Percentiles rank a stretch among this genome's conserved stretches.
Conservation (phyloP, 2,329 filamentous ascomycete species). For the Hymenoscyphus fraxineus region DNA sequence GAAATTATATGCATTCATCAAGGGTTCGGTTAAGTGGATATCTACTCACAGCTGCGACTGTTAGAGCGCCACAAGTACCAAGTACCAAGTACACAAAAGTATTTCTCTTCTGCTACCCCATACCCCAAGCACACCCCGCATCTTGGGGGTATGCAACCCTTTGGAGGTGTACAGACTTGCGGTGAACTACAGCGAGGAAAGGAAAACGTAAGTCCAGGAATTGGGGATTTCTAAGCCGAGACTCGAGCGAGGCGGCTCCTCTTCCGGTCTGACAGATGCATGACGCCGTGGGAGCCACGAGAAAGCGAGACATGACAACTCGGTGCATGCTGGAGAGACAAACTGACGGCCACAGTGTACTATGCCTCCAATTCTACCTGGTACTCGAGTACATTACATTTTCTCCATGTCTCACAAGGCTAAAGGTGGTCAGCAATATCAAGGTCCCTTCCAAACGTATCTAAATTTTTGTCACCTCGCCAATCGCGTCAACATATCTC, state of each 20-base stretch:
- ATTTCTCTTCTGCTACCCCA: neutral
- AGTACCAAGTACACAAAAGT: neutral
- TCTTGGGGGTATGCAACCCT: neutral
- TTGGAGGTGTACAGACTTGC: neutral
- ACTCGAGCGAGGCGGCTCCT: neutral
- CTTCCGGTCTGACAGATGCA: conserved; percentile 1
- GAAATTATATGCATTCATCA: neutral
- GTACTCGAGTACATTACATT: neutral
- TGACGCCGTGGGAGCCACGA: neutral
- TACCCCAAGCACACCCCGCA: neutral
- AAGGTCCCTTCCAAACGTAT: neutral
- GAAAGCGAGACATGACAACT: neutral
- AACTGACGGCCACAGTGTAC: neutral
- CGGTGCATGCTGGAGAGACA: neutral
- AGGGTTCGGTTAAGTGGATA: neutral
- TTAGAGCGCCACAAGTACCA: neutral
- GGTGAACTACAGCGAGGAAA: neutral
- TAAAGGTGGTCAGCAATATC: neutral
- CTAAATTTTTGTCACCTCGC: neutral
- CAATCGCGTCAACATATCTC: neutral
- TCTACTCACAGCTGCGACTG: neutral
- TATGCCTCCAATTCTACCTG: neutral
- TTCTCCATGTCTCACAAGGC: neutral
- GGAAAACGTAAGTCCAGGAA: neutral
- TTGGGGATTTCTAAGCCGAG: neutral